phyloP scores from a whole-genome alignment of 805 yeast genomes.

The Citeromyces matritensis region DNA sequence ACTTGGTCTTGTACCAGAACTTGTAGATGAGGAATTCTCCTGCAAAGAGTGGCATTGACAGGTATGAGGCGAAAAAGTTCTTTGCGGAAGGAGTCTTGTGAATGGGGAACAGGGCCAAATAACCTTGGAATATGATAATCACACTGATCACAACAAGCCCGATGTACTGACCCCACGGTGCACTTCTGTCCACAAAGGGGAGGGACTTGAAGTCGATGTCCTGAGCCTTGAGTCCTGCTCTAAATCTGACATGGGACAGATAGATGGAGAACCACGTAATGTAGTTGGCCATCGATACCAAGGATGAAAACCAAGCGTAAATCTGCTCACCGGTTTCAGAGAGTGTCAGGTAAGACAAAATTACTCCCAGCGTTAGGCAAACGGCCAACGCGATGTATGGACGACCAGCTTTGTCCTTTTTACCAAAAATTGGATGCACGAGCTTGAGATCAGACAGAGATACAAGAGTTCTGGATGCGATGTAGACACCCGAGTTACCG shows the following conservation, averaged over 20 bases:
- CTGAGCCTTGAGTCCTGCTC: slow-evolving; percentile 41
- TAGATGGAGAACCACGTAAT: slow-evolving; percentile 48
- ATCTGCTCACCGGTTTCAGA: no score
- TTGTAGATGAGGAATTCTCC: slow-evolving; percentile 43
- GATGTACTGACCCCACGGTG: slow-evolving; percentile 35
- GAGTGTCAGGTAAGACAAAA: slow-evolving; percentile 33
- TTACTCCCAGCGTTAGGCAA: slow-evolving; percentile 46
- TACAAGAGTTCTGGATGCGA: slow-evolving; percentile 38
- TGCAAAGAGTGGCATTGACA: slow-evolving; percentile 43
- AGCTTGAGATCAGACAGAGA: slow-evolving; percentile 45
- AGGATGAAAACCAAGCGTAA: slow-evolving; percentile 35
- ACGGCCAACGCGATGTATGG: slow-evolving; percentile 34
- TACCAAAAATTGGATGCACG: slow-evolving; percentile 27
- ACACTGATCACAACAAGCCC: slow-evolving; percentile 17
- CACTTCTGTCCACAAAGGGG: slow-evolving; percentile 31
- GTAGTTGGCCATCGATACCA: slow-evolving; percentile 38
- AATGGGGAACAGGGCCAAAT: slow-evolving; percentile 48
- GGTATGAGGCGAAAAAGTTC: slow-evolving; percentile 41
- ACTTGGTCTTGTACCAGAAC: slow-evolving; percentile 23
- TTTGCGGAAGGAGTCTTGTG: slow-evolving; percentile 23
- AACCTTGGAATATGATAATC: slow-evolving; percentile 20
- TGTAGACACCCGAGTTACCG: slow-evolving; percentile 42
- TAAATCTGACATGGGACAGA: slow-evolving; percentile 39
- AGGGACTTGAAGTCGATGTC: slow-evolving; percentile 22
- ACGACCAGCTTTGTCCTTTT: slow-evolving; percentile 34